Evolutionary conservation across 805 yeast genomes (phyloP), one percentile per base, ranked within the genome.

Genomic region (Nakazawaea ernobii): DNA sequence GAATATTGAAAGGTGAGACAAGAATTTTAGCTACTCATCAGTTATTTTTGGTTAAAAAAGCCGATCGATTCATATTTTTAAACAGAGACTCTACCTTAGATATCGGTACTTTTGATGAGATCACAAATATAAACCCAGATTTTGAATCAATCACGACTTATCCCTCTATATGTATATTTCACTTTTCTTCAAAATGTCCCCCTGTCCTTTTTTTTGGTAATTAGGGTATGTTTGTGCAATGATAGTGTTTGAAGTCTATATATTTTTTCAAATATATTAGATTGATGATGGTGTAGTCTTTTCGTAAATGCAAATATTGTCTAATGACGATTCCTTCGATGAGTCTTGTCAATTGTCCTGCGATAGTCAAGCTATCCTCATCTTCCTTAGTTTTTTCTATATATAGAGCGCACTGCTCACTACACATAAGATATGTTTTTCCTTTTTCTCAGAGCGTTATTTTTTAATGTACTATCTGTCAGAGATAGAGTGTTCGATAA

Each of bases 21-120:
- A 70, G 91, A 52, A 56, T 89, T 8, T 68, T 88, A 54, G 94
- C 94, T 2, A 88, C 96, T 0, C 96, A 88, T 62, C 95, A 89
- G 60, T 65, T 87, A 41, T 77, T 88, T 1, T 68, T 87, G 49
- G 74, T 87, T 51, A 78, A 77, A 9, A 65, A 70, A 46, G 94
- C 95, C 14, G 88, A 83, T 59, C 69, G 83, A 39, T 66, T 88
- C 20, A 70, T 88, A 10, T 86, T 81, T 52, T 60, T 88, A 55
- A 77, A 79, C 53, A 79, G 84, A 8, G 84, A 84, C 39, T 80
- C 86, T 0, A 57, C 73, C 0, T 66, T 84, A 29, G 77, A 75
- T 38, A 63, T 77, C 29, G 96, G 92, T 10, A 75, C 84, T 0
- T 66, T 75, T 13, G 73, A 69, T 0, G 86, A 84, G 48, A 61